Percentiles rank a stretch among this genome's conserved stretches.
phyloP scores from a whole-genome alignment of 129 eudicot species.

The Pulicaria dysenterica region DNA sequence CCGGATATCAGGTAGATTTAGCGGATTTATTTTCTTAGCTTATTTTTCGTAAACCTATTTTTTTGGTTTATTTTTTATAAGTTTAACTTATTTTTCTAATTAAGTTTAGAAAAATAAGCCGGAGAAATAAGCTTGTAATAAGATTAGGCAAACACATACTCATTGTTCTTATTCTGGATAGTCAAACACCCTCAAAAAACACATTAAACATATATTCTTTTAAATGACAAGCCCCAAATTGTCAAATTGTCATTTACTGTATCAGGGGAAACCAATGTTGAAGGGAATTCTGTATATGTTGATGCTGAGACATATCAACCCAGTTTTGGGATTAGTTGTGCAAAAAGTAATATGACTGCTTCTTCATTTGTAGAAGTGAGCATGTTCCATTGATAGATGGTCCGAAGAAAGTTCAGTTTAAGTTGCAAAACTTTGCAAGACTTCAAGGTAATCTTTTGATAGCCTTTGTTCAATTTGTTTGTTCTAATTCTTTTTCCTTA shows the following conservation, averaged over 20 bases:
- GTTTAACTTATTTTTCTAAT: too few species aligned
- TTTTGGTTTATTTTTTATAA: too few species aligned
- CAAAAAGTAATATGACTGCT: conserved; percentile 38
- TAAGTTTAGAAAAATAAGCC: too few species aligned
- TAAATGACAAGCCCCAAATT: too few species aligned
- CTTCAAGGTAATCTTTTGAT: conserved; percentile 54
- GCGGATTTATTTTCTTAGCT: too few species aligned
- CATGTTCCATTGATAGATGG: conserved; percentile 42
- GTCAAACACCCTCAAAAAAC: too few species aligned
- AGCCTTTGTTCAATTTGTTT: conserved; percentile 9
- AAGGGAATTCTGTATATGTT: conserved; percentile 35
- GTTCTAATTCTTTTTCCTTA: not conserved
- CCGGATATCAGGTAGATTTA: conserved; percentile 58
- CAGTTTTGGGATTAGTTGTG: conserved; percentile 33
- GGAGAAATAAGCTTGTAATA: too few species aligned
- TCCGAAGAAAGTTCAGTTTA: conserved; percentile 83
- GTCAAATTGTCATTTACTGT: conserved; percentile 56
- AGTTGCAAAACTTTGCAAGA: conserved; percentile 35
- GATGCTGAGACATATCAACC: conserved; percentile 45
- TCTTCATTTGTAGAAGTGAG: conserved; percentile 36
- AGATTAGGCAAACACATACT: too few species aligned
- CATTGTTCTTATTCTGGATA: too few species aligned
- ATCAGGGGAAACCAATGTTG: conserved; percentile 46
- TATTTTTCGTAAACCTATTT: too few species aligned
- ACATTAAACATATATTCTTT: too few species aligned